Conservation (phyloP, 345 rosid genomes). For the Odontarrhena argentea region DNA sequence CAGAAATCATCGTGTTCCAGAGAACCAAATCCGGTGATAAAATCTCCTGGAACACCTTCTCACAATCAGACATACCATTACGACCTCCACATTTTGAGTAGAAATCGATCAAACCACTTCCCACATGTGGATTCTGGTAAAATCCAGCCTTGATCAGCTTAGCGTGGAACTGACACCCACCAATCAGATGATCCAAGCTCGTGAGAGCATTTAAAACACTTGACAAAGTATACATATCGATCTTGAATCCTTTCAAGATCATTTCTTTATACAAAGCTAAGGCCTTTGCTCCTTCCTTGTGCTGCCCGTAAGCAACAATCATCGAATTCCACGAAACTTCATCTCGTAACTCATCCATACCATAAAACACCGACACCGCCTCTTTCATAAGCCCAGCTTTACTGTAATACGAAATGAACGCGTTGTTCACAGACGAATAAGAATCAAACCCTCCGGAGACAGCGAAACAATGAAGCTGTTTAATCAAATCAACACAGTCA, state of each 20-base stretch:
- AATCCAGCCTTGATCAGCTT: conserved; percentile 68
- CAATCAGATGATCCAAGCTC: conserved; percentile 52
- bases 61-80: conserved; percentile 51
- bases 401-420: conserved; percentile 65
- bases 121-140: conserved; percentile 72
- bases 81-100: conserved; percentile 72
- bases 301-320: conserved; percentile 90
- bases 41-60: conserved; percentile 74
- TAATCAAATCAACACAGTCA: conserved; percentile 47
- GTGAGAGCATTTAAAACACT: conserved; percentile 81
- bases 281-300: conserved; percentile 66
- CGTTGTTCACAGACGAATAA: conserved; percentile 73
- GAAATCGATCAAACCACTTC: conserved; percentile 88
- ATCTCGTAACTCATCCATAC: conserved; percentile 62
- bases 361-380: conserved; percentile 60
- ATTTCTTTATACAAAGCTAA: conserved; percentile 69
- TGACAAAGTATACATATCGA: conserved; percentile 82
- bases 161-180: conserved; percentile 81
- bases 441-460: conserved; percentile 63
- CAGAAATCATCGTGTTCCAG: conserved; percentile 93
- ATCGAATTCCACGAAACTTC: conserved; percentile 95
- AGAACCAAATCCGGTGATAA: conserved; percentile 64
- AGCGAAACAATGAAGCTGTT: conserved; percentile 68
- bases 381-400: conserved; percentile 66
- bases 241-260: conserved; percentile 51